A percentile compares a stretch with the other conserved stretches of the same genome.
Evolutionary conservation across 2,329 filamentous ascomycete species (phyloP).

Genomic region (Aspergillus tamarii): DNA sequence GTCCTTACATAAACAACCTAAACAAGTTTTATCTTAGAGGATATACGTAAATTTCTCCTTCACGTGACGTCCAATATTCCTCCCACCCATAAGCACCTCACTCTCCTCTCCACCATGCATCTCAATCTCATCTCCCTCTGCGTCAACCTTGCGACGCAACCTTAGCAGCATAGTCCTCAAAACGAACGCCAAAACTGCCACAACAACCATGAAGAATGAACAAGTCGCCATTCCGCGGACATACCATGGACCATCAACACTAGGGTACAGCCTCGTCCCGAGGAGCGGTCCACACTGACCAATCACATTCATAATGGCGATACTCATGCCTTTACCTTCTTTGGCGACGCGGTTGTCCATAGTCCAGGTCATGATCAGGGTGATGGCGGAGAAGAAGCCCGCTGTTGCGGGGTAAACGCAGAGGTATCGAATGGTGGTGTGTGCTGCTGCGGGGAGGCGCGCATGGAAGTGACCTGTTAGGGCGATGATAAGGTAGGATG

Average conservation of each 20-base stretch:
- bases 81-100: conserved; percentile 34
- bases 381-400: conserved; percentile 84
- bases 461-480: conserved; percentile 52
- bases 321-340: conserved; percentile 71
- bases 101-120: conserved; percentile 29
- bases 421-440: conserved; percentile 62
- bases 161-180: conserved; percentile 59
- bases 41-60: conserved; percentile 32
- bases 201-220: conserved; percentile 63
- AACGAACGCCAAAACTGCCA: conserved; percentile 58
- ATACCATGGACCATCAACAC: conserved; percentile 63
- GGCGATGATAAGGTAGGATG: conserved; percentile 63
- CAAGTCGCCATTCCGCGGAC: conserved; percentile 65
- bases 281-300: conserved; percentile 64
- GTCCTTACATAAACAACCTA: neutral
- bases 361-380: conserved; percentile 83
- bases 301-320: conserved; percentile 67
- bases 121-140: conserved; percentile 16
- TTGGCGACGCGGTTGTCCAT: conserved; percentile 80
- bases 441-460: conserved; percentile 34
- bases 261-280: conserved; percentile 68
- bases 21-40: conserved; percentile 14
- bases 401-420: conserved; percentile 77
- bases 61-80: conserved; percentile 11
- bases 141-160: conserved; percentile 47